These are phyloP conservation scores for Pseudogymnoascus sp. DNA, from an alignment of 2,329 filamentous ascomycete species.

Conservation along the genomic window DNA sequence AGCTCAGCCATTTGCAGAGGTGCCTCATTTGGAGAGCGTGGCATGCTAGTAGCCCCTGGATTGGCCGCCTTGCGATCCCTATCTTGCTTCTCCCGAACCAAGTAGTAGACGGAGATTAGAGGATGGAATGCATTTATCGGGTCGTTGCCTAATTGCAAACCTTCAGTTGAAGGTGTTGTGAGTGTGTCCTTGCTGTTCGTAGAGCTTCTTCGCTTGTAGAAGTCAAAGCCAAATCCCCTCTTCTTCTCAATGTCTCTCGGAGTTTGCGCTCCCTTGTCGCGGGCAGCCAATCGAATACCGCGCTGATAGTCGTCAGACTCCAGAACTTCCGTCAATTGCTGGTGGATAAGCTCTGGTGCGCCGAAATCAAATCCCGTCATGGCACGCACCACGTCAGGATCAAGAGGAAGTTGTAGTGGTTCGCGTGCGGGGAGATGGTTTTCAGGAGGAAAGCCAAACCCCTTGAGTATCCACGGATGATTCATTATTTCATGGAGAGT, in stretches of 20 bases:
- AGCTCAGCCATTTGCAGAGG: constrained; percentile 62
- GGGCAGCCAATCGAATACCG: constrained; percentile 63
- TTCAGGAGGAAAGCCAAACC: constrained; percentile 77
- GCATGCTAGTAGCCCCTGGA: constrained; percentile 50
- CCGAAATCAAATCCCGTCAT: constrained; percentile 99
- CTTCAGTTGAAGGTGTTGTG: constrained; percentile 74
- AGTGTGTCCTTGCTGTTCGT: constrained; percentile 83
- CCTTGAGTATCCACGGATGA: constrained; percentile 94
- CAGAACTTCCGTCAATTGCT: constrained; percentile 75
- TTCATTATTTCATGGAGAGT: constrained; percentile 86
- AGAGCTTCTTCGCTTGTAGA: constrained; percentile 92
- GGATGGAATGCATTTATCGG: constrained; percentile 91
- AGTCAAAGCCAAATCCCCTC: constrained; percentile 83
- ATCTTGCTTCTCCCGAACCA: constrained; percentile 91
- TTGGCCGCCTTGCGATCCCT: constrained; percentile 57
- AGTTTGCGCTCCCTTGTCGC: constrained; percentile 55
- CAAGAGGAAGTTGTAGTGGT: constrained; percentile 75
- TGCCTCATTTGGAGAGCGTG: constrained; percentile 45
- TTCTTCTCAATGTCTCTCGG: constrained; percentile 66
- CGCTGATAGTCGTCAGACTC: constrained; percentile 91
- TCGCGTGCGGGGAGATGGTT: constrained; percentile 81
- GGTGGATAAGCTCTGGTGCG: constrained; percentile 70
- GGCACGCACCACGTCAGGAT: constrained; percentile 73
- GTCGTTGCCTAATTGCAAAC: constrained; percentile 72
- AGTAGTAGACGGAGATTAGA: constrained; percentile 85